Conservation (phyloP, 1,284 basidiomycete species). For the Lentinula novae-zelandiae region DNA sequence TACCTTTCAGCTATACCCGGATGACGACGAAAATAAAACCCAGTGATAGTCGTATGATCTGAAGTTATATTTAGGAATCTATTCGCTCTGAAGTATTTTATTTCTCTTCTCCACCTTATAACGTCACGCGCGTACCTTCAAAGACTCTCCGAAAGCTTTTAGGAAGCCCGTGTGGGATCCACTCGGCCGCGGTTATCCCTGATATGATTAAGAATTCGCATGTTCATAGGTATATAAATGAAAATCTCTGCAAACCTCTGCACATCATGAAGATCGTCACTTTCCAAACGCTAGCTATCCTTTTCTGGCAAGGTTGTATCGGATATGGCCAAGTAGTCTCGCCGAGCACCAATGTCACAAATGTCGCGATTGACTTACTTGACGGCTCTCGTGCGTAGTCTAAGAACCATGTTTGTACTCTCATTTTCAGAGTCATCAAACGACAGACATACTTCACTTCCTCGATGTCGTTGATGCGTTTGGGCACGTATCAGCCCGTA, state of each 20-base stretch:
- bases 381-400: slow-evolving; percentile 17
- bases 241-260: not conserved
- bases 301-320: not conserved
- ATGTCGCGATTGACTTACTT: slow-evolving; percentile 16
- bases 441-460: slow-evolving; percentile 21
- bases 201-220: not conserved
- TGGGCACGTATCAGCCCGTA: slow-evolving; percentile 21
- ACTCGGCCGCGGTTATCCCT: not conserved
- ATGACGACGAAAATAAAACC: not conserved
- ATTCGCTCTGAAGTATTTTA: not conserved
- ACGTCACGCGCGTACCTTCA: not conserved
- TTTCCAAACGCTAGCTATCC: not conserved
- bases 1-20: slow-evolving; percentile 14
- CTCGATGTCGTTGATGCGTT: slow-evolving; percentile 21
- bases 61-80: not conserved
- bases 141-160: not conserved
- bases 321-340: not conserved
- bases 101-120: too few species aligned
- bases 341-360: slow-evolving; percentile 11
- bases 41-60: not conserved
- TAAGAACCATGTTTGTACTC: not conserved
- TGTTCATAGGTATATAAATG: not conserved
- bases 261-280: not conserved
- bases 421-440: not conserved
- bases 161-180: not conserved